Conservation (phyloP, 2,329 filamentous ascomycete species). For the Colletotrichum cereale region DNA sequence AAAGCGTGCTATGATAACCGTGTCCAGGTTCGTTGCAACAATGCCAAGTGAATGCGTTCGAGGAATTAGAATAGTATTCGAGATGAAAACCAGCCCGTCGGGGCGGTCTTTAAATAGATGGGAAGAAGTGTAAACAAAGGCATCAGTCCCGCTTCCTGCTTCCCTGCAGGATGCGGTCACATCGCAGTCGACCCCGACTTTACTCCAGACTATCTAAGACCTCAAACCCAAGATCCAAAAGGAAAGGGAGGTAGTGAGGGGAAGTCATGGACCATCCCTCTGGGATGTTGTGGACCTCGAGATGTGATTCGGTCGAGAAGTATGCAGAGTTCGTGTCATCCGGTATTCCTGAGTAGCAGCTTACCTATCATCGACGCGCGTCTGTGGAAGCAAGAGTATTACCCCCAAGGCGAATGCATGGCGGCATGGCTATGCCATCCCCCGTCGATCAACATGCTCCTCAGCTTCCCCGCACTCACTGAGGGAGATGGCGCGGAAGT, state of each 20-base stretch:
- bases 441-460: conserved; percentile 34
- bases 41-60: conserved; percentile 8
- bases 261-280: conserved; percentile 27
- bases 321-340: conserved; percentile 37
- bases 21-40: conserved; percentile 28
- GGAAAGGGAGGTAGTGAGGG: conserved; percentile 23
- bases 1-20: conserved; percentile 26
- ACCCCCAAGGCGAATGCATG: conserved; percentile 27
- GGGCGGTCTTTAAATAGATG: conserved; percentile 35
- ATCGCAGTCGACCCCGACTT: conserved; percentile 36
- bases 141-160: conserved; percentile 1
- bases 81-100: conserved; percentile 7
- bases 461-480: conserved; percentile 35
- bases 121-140: conserved; percentile 8
- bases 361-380: conserved; percentile 40
- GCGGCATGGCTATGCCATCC: conserved; percentile 32
- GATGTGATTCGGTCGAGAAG: conserved; percentile 27
- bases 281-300: conserved; percentile 10
- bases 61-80: background rate
- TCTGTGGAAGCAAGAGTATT: conserved; percentile 26
- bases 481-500: conserved; percentile 2
- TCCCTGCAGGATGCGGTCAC: conserved; percentile 8
- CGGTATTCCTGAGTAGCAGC: conserved; percentile 24
- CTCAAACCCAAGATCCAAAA: conserved; percentile 30
- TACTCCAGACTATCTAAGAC: conserved; percentile 32